phyloP scores from a whole-genome alignment of 129 eudicot genomes.

The Kitagawia praeruptora region DNA sequence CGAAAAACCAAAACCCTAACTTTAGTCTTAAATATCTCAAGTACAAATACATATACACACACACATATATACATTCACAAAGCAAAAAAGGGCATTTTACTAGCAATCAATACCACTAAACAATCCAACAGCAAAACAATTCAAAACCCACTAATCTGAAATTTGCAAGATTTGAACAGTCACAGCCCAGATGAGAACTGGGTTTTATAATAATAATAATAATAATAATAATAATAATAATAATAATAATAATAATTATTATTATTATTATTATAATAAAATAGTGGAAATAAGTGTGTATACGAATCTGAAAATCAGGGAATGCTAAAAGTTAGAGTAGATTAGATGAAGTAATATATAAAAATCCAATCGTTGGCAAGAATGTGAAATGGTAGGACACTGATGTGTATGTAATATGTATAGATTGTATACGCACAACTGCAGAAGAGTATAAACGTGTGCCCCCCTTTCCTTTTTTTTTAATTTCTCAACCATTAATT shows the following conservation, averaged over 20 bases:
- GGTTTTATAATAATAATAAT: not conserved
- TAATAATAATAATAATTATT: too few species aligned
- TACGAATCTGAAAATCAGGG: not conserved
- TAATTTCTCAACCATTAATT: not conserved
- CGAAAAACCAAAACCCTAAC: slow-evolving; percentile 4
- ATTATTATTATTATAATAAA: too few species aligned
- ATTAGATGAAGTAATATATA: not conserved
- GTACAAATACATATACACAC: not conserved
- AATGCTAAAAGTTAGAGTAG: not conserved
- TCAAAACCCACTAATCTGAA: not conserved
- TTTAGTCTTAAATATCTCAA: not conserved
- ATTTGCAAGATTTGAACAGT: not conserved
- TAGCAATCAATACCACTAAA: not conserved
- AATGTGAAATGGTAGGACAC: not conserved
- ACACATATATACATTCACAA: not conserved
- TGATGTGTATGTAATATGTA: too few species aligned
- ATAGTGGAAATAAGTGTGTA: not conserved
- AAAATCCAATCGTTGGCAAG: not conserved
- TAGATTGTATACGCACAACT: not conserved
- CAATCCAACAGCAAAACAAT: slow-evolving; percentile 1
- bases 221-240: too few species aligned
- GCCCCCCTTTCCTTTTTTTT: not conserved
- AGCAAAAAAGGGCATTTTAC: not conserved
- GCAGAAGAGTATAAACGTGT: not conserved
- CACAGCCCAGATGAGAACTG: slow-evolving; percentile 1